These are phyloP conservation scores for Pseudogymnoascus sp. DNA, from an alignment of 2,329 filamentous ascomycete genomes.

Conservation along the genomic window DNA sequence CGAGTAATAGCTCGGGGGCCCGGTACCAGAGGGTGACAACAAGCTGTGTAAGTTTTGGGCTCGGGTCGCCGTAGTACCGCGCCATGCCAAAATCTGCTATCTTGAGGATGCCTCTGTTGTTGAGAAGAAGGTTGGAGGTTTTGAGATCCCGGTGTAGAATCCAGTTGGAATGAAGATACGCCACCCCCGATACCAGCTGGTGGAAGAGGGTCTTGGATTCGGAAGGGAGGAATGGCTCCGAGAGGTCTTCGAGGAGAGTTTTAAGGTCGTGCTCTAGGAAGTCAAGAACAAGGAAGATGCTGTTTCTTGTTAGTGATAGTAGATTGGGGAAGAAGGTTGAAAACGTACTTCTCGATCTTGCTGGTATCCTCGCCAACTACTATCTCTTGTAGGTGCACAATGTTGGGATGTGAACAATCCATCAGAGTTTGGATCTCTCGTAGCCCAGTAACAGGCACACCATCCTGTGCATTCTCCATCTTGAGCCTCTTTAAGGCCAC, in stretches of 20 bases:
- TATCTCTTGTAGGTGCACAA: conserved; percentile 75
- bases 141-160: conserved; percentile 92
- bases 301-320: conserved; percentile 32
- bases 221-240: conserved; percentile 82
- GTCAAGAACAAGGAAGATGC: conserved; percentile 90
- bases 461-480: conserved; percentile 66
- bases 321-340: neutral
- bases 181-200: conserved; percentile 71
- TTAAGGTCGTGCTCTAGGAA: conserved; percentile 97
- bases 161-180: conserved; percentile 81
- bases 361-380: conserved; percentile 61
- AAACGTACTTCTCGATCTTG: conserved; percentile 44
- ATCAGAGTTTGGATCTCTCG: conserved; percentile 89
- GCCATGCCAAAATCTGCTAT: conserved; percentile 99
- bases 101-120: conserved; percentile 89
- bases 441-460: conserved; percentile 79
- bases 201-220: conserved; percentile 85
- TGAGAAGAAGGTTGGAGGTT: conserved; percentile 87
- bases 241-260: conserved; percentile 86
- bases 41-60: conserved; percentile 73
- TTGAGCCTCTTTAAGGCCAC: conserved; percentile 94
- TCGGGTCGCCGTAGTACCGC: conserved; percentile 73
- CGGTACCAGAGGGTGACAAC: conserved; percentile 98
- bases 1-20: conserved; percentile 80
- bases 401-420: conserved; percentile 70